phyloP scores from a whole-genome alignment of 176 grass and related monocot genomes.

The Puccinellia tenuiflora region DNA sequence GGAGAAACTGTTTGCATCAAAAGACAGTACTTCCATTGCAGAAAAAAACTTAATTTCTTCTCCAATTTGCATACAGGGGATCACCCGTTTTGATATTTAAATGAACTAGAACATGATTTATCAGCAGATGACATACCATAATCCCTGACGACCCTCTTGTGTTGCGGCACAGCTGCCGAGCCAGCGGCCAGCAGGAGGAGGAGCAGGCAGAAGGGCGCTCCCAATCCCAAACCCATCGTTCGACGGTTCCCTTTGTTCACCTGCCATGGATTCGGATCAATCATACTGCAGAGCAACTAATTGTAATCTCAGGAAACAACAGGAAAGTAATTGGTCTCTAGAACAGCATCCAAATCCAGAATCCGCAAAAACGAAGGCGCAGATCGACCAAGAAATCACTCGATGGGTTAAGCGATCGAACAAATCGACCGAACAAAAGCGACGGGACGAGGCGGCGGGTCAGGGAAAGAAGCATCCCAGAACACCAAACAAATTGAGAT shows the following conservation, averaged over 20 bases:
- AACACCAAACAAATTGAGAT: neutral
- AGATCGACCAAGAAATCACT: neutral
- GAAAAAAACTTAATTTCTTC: neutral
- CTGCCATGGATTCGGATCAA: neutral
- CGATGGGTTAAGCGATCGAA: neutral
- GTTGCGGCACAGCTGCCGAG: constrained; percentile 17
- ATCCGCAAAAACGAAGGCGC: neutral
- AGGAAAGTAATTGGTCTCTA: neutral
- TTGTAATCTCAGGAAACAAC: neutral
- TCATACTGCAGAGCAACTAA: neutral
- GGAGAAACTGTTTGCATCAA: neutral
- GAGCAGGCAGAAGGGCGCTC: neutral
- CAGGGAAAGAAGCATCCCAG: neutral
- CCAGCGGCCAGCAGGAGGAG: constrained; percentile 22
- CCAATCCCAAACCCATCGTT: neutral
- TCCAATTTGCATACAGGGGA: neutral
- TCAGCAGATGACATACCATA: neutral
- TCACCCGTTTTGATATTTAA: neutral
- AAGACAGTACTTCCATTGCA: neutral
- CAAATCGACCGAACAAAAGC: neutral
- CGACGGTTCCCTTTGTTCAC: neutral
- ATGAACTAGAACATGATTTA: neutral
- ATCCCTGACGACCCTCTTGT: neutral
- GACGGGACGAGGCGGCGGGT: neutral
- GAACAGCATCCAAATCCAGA: neutral